Conservation (phyloP, 352 stramenopile species). For the Globisporangium middletonii region DNA sequence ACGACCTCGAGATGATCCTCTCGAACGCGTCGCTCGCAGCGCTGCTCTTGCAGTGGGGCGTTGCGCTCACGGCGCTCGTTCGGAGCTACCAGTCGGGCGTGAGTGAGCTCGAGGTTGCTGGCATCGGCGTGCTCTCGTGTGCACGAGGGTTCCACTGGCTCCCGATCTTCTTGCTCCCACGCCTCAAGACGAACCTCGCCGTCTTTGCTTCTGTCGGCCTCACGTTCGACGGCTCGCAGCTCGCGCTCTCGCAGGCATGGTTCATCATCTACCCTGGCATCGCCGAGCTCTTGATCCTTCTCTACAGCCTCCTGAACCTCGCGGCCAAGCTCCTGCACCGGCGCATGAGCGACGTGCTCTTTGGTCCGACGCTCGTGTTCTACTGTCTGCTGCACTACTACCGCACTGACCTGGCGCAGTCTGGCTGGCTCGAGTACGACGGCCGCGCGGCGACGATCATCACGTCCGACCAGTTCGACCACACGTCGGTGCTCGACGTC, state of each 20-base stretch:
- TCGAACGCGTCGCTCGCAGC: slow-evolving; percentile 25
- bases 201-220: slow-evolving; percentile 18
- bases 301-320: slow-evolving; percentile 43
- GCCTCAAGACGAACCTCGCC: slow-evolving; percentile 14
- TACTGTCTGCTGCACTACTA: slow-evolving; percentile 30
- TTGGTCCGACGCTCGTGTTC: slow-evolving; percentile 30
- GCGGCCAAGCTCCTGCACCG: slow-evolving; percentile 26
- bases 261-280: slow-evolving; percentile 44
- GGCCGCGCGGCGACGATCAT: slow-evolving; percentile 27
- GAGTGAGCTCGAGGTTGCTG: not conserved
- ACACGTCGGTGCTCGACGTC: slow-evolving; percentile 26
- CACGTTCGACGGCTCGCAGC: slow-evolving; percentile 40
- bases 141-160: slow-evolving; percentile 13
- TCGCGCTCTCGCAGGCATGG: slow-evolving; percentile 32
- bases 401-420: slow-evolving; percentile 16
- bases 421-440: slow-evolving; percentile 12
- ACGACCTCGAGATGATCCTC: slow-evolving; percentile 29
- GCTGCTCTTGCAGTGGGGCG: slow-evolving; percentile 30
- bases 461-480: slow-evolving; percentile 21
- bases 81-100: not conserved
- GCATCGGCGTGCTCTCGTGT: slow-evolving; percentile 18
- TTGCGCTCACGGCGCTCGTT: slow-evolving; percentile 9
- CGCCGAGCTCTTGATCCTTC: slow-evolving; percentile 28
- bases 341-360: slow-evolving; percentile 28
- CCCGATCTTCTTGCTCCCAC: slow-evolving; percentile 13